Conservation (phyloP, 2,329 filamentous ascomycete genomes). For the Cadophora luteo-olivacea region DNA sequence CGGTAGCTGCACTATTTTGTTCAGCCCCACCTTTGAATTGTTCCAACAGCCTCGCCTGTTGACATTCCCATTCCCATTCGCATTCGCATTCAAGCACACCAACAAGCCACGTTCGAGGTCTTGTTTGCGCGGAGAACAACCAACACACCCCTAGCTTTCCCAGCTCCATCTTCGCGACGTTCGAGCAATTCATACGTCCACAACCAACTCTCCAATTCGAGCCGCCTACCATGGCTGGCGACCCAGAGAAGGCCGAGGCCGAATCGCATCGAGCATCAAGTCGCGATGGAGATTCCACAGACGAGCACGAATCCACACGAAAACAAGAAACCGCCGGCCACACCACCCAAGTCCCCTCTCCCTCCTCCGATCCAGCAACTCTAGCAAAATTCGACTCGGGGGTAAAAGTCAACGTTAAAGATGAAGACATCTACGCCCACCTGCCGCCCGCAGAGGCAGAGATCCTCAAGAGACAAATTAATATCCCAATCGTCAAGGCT, state of each 20-base stretch:
- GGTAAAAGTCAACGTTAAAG: conserved; percentile 43
- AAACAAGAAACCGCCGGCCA: conserved; percentile 45
- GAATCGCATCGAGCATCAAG: conserved; percentile 33
- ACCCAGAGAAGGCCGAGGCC: conserved; percentile 37
- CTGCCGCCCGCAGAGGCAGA: conserved; percentile 69
- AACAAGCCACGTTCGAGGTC: background rate
- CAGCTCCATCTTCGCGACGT: background rate
- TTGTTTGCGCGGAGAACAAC: background rate
- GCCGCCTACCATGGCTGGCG: conserved; percentile 42
- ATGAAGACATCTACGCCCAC: conserved; percentile 64
- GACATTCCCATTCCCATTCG: conserved; percentile 5
- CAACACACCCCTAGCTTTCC: background rate
- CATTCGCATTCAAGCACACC: background rate
- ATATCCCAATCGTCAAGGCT: conserved; percentile 67
- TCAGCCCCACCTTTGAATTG: background rate
- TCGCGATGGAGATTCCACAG: conserved; percentile 31
- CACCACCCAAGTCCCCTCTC: conserved; percentile 63
- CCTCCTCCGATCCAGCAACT: conserved; percentile 65
- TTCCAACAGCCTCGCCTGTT: conserved; percentile 13
- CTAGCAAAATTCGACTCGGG: conserved; percentile 50
- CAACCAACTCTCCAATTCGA: background rate
- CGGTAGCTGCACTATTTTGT: background rate
- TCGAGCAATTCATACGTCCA: background rate
- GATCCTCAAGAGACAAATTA: conserved; percentile 72
- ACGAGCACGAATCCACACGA: conserved; percentile 28